Evolutionary conservation across 495 filamentous ascomycete genomes (phyloP), one percentile per base, ranked within the genome.

Genomic region (Aspergillus hancockii): DNA sequence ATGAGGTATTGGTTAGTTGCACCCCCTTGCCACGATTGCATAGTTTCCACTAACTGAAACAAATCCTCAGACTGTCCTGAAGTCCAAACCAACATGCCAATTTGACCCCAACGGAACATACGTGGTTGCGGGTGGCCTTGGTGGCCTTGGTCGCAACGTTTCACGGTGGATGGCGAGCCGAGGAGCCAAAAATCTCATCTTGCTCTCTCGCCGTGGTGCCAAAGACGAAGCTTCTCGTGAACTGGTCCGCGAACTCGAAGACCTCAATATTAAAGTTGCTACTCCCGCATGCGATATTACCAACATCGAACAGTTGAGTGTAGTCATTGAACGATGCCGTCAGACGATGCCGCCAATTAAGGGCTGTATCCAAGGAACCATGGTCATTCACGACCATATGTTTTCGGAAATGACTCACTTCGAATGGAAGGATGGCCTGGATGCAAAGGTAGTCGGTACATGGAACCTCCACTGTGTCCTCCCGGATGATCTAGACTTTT

Each of bases 61-160:
- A 40, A 12, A 34, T 31, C 56, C 12, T 21, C 45, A 22, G 49
- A 19, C 8, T 54, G 32, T 19, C 2, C 0, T 21, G 49, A 9
- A 9, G n/a, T 31, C 8, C 19, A 31, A 16, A 47, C 10, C 40
- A 25, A 38, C 16, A 22, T 30, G 14, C 2, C 19, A 4, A 53
- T 63, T 59, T 47, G 53, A 28, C 12, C 4, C 52, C 3, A 61
- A 76, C 45, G 67, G 36, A 0, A 67, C 67, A 0, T 79, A 81
- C 52, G 63, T 81, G 0, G 67, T 81, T n/a, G 63, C 75, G 3
- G 79, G 78, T 5, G 78, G 76, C 2, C 55, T 80, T 0, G 85
- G 85, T 8, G 85, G 85, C 23, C 68, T 89, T 6, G 85, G 85
- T 12, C 72, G 78, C 54, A 74, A 79, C 43, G 72, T 88, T 54